phyloP scores from a whole-genome alignment of 768 basidiomycete species.

The Tulasnella sp. region DNA sequence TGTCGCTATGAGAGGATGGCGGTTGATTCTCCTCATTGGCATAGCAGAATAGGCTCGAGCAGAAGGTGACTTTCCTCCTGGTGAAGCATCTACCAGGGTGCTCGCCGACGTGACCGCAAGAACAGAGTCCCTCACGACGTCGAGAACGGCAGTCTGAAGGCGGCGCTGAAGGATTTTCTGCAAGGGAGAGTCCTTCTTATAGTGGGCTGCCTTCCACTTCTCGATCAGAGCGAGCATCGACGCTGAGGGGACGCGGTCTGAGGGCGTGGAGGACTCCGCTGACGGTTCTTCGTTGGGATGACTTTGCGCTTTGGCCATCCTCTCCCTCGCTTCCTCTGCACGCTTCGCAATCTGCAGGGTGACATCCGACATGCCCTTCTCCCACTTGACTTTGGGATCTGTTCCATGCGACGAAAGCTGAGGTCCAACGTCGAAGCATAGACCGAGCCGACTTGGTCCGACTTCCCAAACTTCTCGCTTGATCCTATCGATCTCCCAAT shows the following conservation, averaged over 20 bases:
- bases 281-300: neutral
- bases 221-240: conserved; percentile 48
- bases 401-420: neutral
- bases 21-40: conserved; percentile 20
- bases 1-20: conserved; percentile 26
- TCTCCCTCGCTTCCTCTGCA: conserved; percentile 27
- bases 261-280: conserved; percentile 17
- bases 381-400: conserved; percentile 36
- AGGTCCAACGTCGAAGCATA: conserved; percentile 34
- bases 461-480: conserved; percentile 69
- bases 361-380: conserved; percentile 47
- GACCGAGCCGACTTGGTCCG: conserved; percentile 49
- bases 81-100: neutral
- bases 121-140: conserved; percentile 40
- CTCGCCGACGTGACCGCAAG: conserved; percentile 21
- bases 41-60: conserved; percentile 15
- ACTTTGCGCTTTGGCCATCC: conserved; percentile 20
- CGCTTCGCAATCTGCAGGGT: conserved; percentile 66
- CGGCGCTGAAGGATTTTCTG: conserved; percentile 49
- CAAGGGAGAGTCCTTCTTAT: conserved; percentile 49
- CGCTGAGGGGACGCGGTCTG: conserved; percentile 36
- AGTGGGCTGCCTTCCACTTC: conserved; percentile 60
- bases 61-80: conserved; percentile 14
- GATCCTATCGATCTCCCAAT: conserved; percentile 44
- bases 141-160: conserved; percentile 52